Conservation (phyloP, 2,329 filamentous ascomycete species). For the Coniochaeta prunicola region DNA sequence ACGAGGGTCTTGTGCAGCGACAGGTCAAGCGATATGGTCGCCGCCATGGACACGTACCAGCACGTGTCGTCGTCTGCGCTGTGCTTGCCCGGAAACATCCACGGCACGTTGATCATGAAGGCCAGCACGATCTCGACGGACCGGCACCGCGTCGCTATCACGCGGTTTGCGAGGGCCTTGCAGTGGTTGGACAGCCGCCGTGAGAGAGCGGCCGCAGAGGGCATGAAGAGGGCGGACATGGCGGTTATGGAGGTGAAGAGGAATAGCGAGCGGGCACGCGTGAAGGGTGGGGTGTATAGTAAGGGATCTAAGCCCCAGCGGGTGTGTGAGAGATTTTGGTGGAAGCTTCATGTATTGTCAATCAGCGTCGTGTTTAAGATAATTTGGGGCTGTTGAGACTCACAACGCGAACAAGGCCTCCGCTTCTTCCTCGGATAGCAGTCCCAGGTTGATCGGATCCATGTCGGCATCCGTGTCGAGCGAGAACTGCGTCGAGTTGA, state of each 20-base stretch:
- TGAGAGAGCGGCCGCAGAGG: conserved; percentile 55
- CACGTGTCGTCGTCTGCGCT: conserved; percentile 69
- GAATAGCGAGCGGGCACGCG: conserved; percentile 61
- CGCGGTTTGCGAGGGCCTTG: conserved; percentile 52
- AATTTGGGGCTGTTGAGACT: conserved; percentile 18
- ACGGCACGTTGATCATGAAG: conserved; percentile 70
- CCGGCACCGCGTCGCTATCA: conserved; percentile 54
- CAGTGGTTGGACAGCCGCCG: conserved; percentile 59
- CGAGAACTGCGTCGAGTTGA: conserved; percentile 55
- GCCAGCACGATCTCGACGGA: conserved; percentile 69
- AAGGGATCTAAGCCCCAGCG: conserved; percentile 65
- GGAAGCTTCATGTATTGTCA: conserved; percentile 43
- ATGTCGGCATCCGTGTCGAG: conserved; percentile 57
- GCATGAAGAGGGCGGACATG: conserved; percentile 60
- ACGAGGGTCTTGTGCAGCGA: conserved; percentile 63
- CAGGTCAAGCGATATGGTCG: conserved; percentile 62
- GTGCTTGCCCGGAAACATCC: conserved; percentile 63
- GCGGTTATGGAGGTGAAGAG: conserved; percentile 66
- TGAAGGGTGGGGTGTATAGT: conserved; percentile 58
- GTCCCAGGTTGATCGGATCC: conserved; percentile 62
- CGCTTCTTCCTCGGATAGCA: conserved; percentile 60
- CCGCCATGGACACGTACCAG: conserved; percentile 61
- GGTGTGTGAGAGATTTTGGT: conserved; percentile 63
- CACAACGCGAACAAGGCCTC: conserved; percentile 59
- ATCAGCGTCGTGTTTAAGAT: not conserved